Evolutionary conservation across 768 basidiomycete genomes (phyloP).

Genomic region (Tephrocybe rancida): DNA sequence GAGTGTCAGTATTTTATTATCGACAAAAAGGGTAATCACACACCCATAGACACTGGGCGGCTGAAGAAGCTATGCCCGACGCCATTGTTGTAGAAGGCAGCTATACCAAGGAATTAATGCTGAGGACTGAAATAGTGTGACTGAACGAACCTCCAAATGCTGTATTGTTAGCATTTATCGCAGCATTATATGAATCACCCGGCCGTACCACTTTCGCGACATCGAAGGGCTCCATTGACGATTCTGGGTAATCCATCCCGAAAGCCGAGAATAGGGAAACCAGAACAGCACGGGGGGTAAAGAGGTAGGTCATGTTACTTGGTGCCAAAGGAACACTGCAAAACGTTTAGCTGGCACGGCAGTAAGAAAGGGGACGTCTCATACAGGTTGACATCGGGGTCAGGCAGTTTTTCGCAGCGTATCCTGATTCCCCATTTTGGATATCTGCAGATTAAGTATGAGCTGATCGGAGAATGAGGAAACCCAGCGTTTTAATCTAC

Average conservation of each 20-base stretch:
- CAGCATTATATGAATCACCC: slow-evolving; percentile 26
- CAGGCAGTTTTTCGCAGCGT: slow-evolving; percentile 34
- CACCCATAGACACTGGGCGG: slow-evolving; percentile 28
- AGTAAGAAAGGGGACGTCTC: slow-evolving; percentile 4
- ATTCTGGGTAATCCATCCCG: slow-evolving; percentile 28
- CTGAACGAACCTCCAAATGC: slow-evolving; percentile 24
- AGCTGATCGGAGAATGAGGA: neutral
- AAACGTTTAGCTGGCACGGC: neutral
- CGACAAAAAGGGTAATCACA: neutral
- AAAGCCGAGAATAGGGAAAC: slow-evolving; percentile 33
- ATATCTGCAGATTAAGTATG: slow-evolving; percentile 23
- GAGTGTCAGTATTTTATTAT: neutral
- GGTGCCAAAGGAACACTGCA: slow-evolving; percentile 23
- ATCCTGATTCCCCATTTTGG: slow-evolving; percentile 44
- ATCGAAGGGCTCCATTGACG: slow-evolving; percentile 21
- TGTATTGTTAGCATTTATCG: slow-evolving; percentile 23
- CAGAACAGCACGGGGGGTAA: slow-evolving; percentile 35
- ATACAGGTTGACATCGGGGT: slow-evolving; percentile 31
- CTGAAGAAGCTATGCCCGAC: slow-evolving; percentile 25
- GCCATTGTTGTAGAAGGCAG: slow-evolving; percentile 36
- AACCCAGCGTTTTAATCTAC: slow-evolving; percentile 13
- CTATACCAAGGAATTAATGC: slow-evolving; percentile 16
- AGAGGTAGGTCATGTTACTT: slow-evolving; percentile 33
- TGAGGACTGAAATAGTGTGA: neutral
- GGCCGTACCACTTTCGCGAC: slow-evolving; percentile 16